A percentile compares a stretch with the other conserved stretches of the same genome.
Conservation (phyloP, 208 protist genomes). For the Jaenimonas drosophilae region DNA sequence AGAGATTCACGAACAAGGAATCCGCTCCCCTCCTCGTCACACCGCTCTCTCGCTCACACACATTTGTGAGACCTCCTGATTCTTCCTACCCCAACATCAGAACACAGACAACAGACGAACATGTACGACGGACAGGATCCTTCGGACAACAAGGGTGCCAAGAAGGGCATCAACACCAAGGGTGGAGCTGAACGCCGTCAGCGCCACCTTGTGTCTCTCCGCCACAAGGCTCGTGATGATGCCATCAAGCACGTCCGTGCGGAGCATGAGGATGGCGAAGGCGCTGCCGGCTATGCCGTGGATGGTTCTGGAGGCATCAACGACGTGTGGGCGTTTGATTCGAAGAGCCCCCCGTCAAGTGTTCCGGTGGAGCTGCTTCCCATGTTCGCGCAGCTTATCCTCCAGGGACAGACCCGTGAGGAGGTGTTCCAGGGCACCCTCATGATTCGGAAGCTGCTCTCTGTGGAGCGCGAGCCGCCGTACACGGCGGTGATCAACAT, state of each 20-base stretch:
- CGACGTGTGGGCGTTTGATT: slow-evolving; percentile 44
- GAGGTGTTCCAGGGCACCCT: slow-evolving; percentile 72
- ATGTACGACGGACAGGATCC: slow-evolving; percentile 39
- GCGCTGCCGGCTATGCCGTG: background rate
- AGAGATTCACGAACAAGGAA: too few relatives aligned
- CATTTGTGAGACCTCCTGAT: background rate
- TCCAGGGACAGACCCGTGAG: slow-evolving; percentile 22
- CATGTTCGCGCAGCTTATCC: slow-evolving; percentile 46
- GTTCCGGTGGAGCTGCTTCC: slow-evolving; percentile 67
- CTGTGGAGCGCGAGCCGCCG: slow-evolving; percentile 92
- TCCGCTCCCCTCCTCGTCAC: too few relatives aligned
- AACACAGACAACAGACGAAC: slow-evolving; percentile 1
- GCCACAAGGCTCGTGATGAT: slow-evolving; percentile 43
- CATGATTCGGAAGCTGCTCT: slow-evolving; percentile 84
- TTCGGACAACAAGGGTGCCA: slow-evolving; percentile 35
- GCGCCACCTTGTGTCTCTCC: slow-evolving; percentile 49
- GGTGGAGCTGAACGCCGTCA: slow-evolving; percentile 58
- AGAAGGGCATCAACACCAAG: slow-evolving; percentile 49
- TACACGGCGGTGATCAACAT: slow-evolving; percentile 92
- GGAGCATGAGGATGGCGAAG: slow-evolving; percentile 11
- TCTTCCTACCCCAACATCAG: background rate
- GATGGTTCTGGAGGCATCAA: slow-evolving; percentile 13
- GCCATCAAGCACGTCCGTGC: slow-evolving; percentile 57
- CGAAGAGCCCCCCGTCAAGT: slow-evolving; percentile 22
- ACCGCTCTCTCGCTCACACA: too few relatives aligned